phyloP scores from a whole-genome alignment of 2,329 filamentous ascomycete genomes.

The Zopfia rhizophila region DNA sequence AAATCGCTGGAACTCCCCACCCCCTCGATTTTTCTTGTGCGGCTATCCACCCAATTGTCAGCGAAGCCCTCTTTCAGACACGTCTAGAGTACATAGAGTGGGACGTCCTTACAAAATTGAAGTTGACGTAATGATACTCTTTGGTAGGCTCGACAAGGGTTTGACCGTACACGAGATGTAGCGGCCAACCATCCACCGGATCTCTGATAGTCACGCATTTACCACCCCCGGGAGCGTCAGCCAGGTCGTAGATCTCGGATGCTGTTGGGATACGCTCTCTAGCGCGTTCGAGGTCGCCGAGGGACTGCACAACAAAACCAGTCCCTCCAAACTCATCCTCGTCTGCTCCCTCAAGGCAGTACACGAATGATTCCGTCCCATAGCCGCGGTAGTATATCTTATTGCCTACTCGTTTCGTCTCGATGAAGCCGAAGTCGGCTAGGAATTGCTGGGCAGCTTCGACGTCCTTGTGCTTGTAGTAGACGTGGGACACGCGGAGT shows the following conservation, averaged over 20 bases:
- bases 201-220: slow-evolving; percentile 52
- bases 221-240: slow-evolving; percentile 61
- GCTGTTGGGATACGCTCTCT: slow-evolving; percentile 53
- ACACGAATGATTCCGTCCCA: slow-evolving; percentile 65
- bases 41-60: slow-evolving; percentile 54
- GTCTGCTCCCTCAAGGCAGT: slow-evolving; percentile 56
- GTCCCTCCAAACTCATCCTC: slow-evolving; percentile 63
- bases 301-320: slow-evolving; percentile 64
- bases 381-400: slow-evolving; percentile 67
- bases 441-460: too few species aligned
- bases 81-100: too few species aligned
- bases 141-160: slow-evolving; percentile 53
- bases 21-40: slow-evolving; percentile 46
- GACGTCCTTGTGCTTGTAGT: too few species aligned
- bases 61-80: slow-evolving; percentile 45
- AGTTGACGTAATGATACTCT: too few species aligned
- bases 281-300: slow-evolving; percentile 60
- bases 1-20: slow-evolving; percentile 56
- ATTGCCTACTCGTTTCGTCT: slow-evolving; percentile 1
- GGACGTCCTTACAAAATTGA: too few species aligned
- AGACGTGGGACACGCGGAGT: too few species aligned
- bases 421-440: slow-evolving; percentile 18
- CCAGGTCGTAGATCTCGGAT: slow-evolving; percentile 57
- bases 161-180: slow-evolving; percentile 66
- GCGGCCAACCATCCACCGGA: slow-evolving; percentile 62